Conservation (phyloP, 352 stramenopile genomes). For the Globisporangium acanthophoron region DNA sequence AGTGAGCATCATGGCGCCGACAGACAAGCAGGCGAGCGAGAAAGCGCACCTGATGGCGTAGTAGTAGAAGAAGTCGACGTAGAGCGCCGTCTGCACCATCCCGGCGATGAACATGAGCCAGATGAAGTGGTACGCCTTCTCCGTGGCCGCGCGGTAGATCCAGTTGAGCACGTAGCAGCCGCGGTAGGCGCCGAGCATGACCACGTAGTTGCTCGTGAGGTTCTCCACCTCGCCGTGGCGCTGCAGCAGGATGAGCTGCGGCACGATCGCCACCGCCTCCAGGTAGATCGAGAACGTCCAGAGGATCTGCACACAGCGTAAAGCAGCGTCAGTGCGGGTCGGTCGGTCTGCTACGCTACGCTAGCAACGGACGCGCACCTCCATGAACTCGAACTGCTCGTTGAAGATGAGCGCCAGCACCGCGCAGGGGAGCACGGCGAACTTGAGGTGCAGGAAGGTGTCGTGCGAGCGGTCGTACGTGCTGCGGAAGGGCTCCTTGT, state of each 20-base stretch:
- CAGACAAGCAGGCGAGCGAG: neutral
- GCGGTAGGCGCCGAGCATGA: conserved; percentile 97
- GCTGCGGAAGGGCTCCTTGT: conserved; percentile 93
- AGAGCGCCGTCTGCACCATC: conserved; percentile 98
- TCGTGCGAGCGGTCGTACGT: conserved; percentile 99
- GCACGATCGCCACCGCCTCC: conserved; percentile 98
- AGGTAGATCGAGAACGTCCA: conserved; percentile 99
- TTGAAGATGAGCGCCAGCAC: conserved; percentile 96
- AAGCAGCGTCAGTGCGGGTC: neutral
- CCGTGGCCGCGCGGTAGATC: conserved; percentile 96
- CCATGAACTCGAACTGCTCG: conserved; percentile 87
- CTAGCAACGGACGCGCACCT: conserved; percentile 24
- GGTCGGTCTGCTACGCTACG: too few species aligned
- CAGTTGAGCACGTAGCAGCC: conserved; percentile 99
- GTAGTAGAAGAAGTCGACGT: conserved; percentile 99
- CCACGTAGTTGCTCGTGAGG: conserved; percentile 99
- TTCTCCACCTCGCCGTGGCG: conserved; percentile 98
- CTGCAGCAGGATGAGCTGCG: conserved; percentile 98
- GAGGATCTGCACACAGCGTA: conserved; percentile 58
- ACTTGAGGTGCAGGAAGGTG: conserved; percentile 98
- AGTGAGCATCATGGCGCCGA: neutral
- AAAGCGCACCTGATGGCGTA: conserved; percentile 89
- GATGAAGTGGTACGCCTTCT: conserved; percentile 97
- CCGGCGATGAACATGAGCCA: conserved; percentile 98
- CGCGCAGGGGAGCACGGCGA: conserved; percentile 94